Evolutionary conservation across 768 basidiomycete species (phyloP).

Genomic region (Suillus paluster): DNA sequence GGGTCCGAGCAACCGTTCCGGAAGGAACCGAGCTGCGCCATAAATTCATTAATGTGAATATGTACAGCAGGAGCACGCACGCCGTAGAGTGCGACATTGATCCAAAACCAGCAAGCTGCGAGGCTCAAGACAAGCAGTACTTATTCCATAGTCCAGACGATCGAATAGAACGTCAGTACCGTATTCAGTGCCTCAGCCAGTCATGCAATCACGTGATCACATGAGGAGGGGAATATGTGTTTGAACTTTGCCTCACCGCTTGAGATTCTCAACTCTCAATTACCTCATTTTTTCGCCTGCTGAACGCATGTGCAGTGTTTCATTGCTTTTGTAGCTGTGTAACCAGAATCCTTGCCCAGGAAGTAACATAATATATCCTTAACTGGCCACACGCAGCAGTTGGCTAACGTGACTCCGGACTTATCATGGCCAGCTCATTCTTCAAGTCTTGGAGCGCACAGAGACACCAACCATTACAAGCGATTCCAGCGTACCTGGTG

Average conservation of each 20-base stretch:
- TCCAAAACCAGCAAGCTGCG: too few relatives aligned
- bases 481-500: neutral
- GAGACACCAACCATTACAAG: conserved; percentile 3
- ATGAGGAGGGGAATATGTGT: neutral
- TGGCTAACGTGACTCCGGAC: neutral
- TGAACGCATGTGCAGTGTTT: neutral
- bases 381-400: neutral
- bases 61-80: too few relatives aligned
- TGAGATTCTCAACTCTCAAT: neutral
- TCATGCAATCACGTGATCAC: neutral
- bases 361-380: neutral
- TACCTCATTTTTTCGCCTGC: neutral
- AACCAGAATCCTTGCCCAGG: neutral
- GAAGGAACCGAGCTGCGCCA: too few relatives aligned
- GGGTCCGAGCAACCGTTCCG: too few relatives aligned
- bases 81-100: too few relatives aligned
- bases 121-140: too few relatives aligned
- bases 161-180: too few relatives aligned
- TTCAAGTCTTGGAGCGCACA: conserved; percentile 6
- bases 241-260: conserved; percentile 1
- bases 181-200: too few relatives aligned
- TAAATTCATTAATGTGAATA: too few relatives aligned
- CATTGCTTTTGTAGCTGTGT: neutral
- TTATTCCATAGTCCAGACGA: too few relatives aligned
- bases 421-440: neutral